A percentile compares a stretch with the other conserved stretches of the same genome.
Conservation (phyloP, 1,284 basidiomycete species). For the Microbotryum saponariae region DNA sequence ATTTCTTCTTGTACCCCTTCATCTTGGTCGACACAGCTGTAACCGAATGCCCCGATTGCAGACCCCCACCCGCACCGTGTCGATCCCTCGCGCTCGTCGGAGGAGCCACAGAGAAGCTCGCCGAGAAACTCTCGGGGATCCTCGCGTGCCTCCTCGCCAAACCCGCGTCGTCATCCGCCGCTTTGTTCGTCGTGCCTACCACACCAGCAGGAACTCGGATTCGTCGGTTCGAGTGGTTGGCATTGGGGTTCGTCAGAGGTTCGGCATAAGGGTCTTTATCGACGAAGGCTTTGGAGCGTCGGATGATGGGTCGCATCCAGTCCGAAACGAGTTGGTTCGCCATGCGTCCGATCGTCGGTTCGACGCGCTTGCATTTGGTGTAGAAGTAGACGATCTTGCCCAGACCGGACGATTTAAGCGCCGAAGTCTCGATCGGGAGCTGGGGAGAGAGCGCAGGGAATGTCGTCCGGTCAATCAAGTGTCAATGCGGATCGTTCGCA, state of each 20-base stretch:
- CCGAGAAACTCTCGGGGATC: slow-evolving; percentile 24
- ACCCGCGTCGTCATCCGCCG: background rate
- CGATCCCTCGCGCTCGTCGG: background rate
- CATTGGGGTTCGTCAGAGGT: slow-evolving; percentile 49
- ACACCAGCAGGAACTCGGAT: background rate
- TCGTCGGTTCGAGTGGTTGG: no score
- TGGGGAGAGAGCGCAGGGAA: slow-evolving; percentile 16
- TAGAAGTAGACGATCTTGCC: slow-evolving; percentile 94
- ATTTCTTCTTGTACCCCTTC: slow-evolving; percentile 29
- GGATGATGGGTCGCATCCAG: slow-evolving; percentile 89
- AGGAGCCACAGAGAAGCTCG: slow-evolving; percentile 24
- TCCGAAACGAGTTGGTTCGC: slow-evolving; percentile 77
- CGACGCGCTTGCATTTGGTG: slow-evolving; percentile 84
- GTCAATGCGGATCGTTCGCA: slow-evolving; percentile 5
- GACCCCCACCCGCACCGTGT: background rate
- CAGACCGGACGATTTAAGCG: slow-evolving; percentile 83
- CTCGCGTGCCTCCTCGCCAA: slow-evolving; percentile 21
- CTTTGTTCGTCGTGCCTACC: background rate
- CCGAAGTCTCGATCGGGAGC: slow-evolving; percentile 86
- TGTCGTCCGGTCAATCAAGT: background rate
- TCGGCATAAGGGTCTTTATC: slow-evolving; percentile 47
- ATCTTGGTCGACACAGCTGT: slow-evolving; percentile 23
- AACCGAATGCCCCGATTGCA: slow-evolving; percentile 6
- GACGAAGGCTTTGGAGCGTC: slow-evolving; percentile 74
- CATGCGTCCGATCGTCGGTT: slow-evolving; percentile 65